Evolutionary conservation across 306 rosid species (phyloP).

Genomic region (Quercus aquifolioides): DNA sequence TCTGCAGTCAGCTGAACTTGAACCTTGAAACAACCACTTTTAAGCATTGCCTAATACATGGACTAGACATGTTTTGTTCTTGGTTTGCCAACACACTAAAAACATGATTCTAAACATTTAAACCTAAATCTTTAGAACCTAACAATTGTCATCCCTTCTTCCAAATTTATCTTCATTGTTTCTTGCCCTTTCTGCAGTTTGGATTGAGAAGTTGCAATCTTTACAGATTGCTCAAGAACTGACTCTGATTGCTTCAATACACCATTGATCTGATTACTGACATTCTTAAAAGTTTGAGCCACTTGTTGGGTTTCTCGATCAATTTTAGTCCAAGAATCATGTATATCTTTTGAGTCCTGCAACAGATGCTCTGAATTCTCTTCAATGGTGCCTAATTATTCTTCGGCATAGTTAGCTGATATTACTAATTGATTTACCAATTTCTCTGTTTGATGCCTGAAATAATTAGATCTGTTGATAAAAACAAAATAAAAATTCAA

Average conservation of each 20-base stretch:
- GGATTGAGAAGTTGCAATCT: slow-evolving; percentile 51
- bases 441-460: slow-evolving; percentile 71
- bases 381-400: slow-evolving; percentile 51
- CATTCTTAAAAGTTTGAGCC: slow-evolving; percentile 39
- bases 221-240: slow-evolving; percentile 55
- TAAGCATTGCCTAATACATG: too few species aligned
- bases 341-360: slow-evolving; percentile 40
- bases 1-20: too few species aligned
- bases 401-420: slow-evolving; percentile 64
- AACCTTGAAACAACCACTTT: too few species aligned
- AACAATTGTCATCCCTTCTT: slow-evolving; percentile 43
- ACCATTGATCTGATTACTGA: slow-evolving; percentile 45
- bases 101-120: too few species aligned
- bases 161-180: slow-evolving; percentile 46
- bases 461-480: slow-evolving; percentile 50
- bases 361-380: slow-evolving; percentile 50
- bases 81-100: too few species aligned
- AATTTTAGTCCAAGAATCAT: slow-evolving; percentile 44
- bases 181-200: slow-evolving; percentile 60
- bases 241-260: slow-evolving; percentile 50
- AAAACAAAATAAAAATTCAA: not conserved
- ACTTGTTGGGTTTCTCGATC: slow-evolving; percentile 44
- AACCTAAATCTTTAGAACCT: too few species aligned
- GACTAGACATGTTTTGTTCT: too few species aligned
- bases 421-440: slow-evolving; percentile 67